Conservation (phyloP, 2,329 filamentous ascomycete species). For the Pseudocercospora macadamiae region DNA sequence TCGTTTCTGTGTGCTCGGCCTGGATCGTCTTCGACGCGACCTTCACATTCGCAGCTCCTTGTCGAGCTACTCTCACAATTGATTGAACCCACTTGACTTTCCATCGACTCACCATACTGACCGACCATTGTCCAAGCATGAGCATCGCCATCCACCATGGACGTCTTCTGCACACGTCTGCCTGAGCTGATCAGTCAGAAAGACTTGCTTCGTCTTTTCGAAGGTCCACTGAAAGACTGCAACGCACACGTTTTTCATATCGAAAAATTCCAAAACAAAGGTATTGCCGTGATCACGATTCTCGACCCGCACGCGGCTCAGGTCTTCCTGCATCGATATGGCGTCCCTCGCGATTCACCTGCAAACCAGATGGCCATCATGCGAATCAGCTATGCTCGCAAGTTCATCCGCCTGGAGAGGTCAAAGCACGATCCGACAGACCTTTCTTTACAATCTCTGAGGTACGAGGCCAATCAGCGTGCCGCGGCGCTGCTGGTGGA, state of each 20-base stretch:
- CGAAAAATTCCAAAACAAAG: slow-evolving; percentile 47
- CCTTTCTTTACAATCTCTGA: slow-evolving; percentile 31
- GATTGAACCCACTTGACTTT: no score
- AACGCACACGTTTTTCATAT: slow-evolving; percentile 48
- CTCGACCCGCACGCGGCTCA: slow-evolving; percentile 44
- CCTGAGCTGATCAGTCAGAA: slow-evolving; percentile 47
- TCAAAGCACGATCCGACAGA: slow-evolving; percentile 23
- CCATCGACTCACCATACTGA: background rate
- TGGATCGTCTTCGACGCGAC: background rate
- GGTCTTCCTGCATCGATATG: slow-evolving; percentile 47
- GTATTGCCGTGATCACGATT: slow-evolving; percentile 52
- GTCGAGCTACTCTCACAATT: no score
- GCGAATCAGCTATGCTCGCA: slow-evolving; percentile 13
- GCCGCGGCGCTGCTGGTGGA: background rate
- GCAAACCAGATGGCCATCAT: slow-evolving; percentile 13
- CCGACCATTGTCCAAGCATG: background rate
- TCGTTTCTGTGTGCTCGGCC: background rate
- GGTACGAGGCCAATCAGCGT: slow-evolving; percentile 25
- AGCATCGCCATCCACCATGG: slow-evolving; percentile 43
- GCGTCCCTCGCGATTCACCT: slow-evolving; percentile 26
- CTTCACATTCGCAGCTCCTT: no score
- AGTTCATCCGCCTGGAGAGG: slow-evolving; percentile 10
- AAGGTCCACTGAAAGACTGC: slow-evolving; percentile 42
- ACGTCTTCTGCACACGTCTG: slow-evolving; percentile 51
- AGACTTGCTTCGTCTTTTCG: slow-evolving; percentile 46